These are phyloP conservation scores for Dendrobium nobile DNA, from an alignment of 106 monocot species.

Conservation along the genomic window DNA sequence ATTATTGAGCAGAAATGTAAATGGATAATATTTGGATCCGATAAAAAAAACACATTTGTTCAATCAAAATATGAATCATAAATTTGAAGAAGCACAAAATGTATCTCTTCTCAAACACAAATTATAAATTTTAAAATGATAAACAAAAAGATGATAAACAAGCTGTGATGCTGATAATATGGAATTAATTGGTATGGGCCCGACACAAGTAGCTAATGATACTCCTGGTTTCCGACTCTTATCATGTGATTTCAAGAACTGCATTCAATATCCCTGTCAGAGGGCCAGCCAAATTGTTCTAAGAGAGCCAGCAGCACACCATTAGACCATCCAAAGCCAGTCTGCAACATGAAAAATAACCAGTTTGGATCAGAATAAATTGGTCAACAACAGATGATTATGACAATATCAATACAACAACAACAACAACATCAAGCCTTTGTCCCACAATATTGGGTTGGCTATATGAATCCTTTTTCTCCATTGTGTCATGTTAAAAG, in stretches of 20 bases:
- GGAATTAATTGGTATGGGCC: not conserved
- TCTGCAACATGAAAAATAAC: conserved; percentile 28
- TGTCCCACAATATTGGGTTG: too few relatives aligned
- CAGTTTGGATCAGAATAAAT: not conserved
- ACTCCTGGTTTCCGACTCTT: not conserved
- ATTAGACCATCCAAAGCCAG: conserved; percentile 98
- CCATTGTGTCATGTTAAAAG: too few relatives aligned
- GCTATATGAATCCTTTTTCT: too few relatives aligned
- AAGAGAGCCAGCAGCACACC: conserved; percentile 82
- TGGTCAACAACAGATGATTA: not conserved
- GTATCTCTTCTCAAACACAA: not conserved
- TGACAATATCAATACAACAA: not conserved
- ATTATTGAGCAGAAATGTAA: too few relatives aligned
- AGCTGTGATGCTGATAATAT: not conserved
- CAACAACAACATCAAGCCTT: not conserved
- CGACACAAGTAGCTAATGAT: not conserved
- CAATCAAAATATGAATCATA: too few relatives aligned
- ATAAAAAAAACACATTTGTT: too few relatives aligned
- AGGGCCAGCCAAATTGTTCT: conserved; percentile 92
- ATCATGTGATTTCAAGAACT: not conserved
- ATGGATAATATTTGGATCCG: too few relatives aligned
- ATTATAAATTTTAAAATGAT: not conserved
- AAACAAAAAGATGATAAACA: not conserved
- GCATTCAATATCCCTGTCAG: conserved; percentile 44
- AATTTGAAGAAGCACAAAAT: too few relatives aligned